Base-by-base conservation (phyloP, 805 yeast species). In the Saturnispora hagleri region DNA sequence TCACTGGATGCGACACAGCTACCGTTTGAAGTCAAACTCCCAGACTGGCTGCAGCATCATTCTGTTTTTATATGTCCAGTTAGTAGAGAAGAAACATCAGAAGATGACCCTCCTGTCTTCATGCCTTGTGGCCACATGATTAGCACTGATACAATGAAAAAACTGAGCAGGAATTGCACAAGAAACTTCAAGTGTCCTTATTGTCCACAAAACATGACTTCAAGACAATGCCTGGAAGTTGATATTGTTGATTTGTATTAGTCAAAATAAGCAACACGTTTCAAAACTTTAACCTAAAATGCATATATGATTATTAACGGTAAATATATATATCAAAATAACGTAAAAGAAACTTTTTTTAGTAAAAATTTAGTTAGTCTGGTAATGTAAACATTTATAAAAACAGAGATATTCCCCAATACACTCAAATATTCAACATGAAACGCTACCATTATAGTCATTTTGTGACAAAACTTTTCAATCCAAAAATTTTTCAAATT, bases 21-120 rank as follows among this genome's bases (percentile, higher is more conserved):
- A 20, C 57, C 55, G 26, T 55, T 56, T 33, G 57, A 55, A 24
- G 50, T 53, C n/a, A 44, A 50, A 10, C 38, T 55, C 9, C 57
- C 57, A 22, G 18, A 45, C 8, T 27, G 41, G 33, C 38, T 54
- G 8, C 41, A 50, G n/a, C 51, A 53, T 34, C 59, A 56, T 50
- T 58, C 86, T 2, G 71, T 82, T 2, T 82, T 81, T 59, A 82
- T 82, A 5, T 82, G 89, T 60, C 89, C 89, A 0, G 84, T 82
- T 2, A 69, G 78, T 15, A 81, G 80, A 60, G 83, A 80, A 53
- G 86, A 82, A 59, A 75, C 82, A 3, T 80, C 84, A n/a, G 22
- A 40, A 2, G 69, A 64, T 20, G 80, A 82, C 55, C 86, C 86
- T 5, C 82, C 87, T 2, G 73, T 73, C 79, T 59, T 48, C 8